phyloP scores from a whole-genome alignment of 2,329 filamentous ascomycete species.

The Beauveria varroae region DNA sequence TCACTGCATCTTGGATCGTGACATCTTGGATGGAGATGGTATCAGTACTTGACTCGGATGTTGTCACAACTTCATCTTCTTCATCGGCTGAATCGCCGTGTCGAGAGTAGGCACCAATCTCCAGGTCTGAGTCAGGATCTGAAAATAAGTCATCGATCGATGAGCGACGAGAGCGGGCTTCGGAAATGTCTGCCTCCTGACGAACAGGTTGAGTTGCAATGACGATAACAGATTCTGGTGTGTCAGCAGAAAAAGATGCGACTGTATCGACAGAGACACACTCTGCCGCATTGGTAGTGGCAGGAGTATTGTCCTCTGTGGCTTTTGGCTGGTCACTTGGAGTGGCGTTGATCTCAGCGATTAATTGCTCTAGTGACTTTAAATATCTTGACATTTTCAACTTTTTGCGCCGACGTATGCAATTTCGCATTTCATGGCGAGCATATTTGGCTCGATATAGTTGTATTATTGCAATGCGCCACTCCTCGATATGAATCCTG shows the following conservation, averaged over 20 bases:
- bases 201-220: background rate
- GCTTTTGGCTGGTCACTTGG: background rate
- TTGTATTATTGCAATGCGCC: conserved; percentile 25
- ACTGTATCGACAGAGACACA: no score
- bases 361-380: conserved; percentile 17
- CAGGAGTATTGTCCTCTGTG: background rate
- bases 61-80: background rate
- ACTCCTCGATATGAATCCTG: conserved; percentile 32
- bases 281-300: background rate
- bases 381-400: conserved; percentile 19
- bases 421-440: conserved; percentile 37
- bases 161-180: background rate
- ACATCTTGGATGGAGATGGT: background rate
- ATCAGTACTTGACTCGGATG: background rate
- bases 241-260: no score
- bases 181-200: background rate
- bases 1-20: background rate
- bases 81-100: background rate
- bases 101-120: background rate
- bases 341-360: conserved; percentile 14
- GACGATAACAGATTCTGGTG: background rate
- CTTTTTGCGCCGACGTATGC: conserved; percentile 32
- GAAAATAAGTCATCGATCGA: conserved; percentile 5
- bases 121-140: background rate
- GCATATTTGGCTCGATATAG: conserved; percentile 22